phyloP scores from a whole-genome alignment of 257 asterid species.

The Solanum rostratum region DNA sequence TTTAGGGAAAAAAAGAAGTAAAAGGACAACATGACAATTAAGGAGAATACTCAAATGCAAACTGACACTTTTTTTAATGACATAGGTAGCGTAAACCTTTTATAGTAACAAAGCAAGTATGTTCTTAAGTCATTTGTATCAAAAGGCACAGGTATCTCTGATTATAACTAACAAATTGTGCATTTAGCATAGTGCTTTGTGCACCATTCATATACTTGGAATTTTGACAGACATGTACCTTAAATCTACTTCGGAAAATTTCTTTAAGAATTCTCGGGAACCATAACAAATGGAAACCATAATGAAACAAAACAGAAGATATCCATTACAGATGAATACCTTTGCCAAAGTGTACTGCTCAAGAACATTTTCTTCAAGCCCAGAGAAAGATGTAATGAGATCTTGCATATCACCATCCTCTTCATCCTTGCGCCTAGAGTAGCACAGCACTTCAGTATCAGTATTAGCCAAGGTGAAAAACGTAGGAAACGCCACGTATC shows the following conservation, averaged over 20 bases:
- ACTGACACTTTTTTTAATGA: background rate
- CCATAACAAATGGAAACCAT: background rate
- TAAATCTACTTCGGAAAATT: background rate
- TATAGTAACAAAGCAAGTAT: background rate
- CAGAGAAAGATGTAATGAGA: constrained; percentile 57
- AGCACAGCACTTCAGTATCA: background rate
- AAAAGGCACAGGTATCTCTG: background rate
- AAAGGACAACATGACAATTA: background rate
- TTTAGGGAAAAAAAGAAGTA: background rate
- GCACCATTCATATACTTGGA: background rate
- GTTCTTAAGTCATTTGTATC: background rate
- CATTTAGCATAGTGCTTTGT: background rate
- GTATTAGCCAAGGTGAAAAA: constrained; percentile 1
- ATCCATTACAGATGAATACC: constrained; percentile 27
- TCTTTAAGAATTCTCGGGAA: background rate
- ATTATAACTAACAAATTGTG: no score
- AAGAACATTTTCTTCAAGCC: constrained; percentile 89
- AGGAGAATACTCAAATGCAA: background rate
- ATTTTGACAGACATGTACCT: background rate
- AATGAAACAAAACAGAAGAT: background rate
- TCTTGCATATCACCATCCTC: constrained; percentile 74
- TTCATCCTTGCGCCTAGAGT: constrained; percentile 55
- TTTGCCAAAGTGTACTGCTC: constrained; percentile 82
- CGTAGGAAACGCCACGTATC: background rate
- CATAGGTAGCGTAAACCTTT: background rate